Evolutionary conservation across 2,329 filamentous ascomycete genomes (phyloP).

Genomic region (Neonectria punicea): DNA sequence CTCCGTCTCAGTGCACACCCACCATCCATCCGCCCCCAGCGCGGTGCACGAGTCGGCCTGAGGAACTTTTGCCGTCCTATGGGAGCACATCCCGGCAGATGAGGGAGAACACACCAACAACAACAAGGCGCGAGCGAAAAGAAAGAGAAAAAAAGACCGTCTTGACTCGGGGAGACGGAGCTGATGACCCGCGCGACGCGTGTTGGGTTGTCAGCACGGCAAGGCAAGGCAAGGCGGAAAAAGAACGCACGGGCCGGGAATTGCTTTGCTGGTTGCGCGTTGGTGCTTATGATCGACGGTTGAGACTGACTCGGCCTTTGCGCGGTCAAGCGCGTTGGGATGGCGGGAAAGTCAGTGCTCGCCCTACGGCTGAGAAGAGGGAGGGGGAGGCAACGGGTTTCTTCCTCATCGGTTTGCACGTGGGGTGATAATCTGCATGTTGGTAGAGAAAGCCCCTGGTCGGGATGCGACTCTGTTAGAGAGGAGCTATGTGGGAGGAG

Average conservation of each 20-base stretch:
- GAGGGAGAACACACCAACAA: not conserved
- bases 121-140: not conserved
- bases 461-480: slow-evolving; percentile 23
- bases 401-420: slow-evolving; percentile 16
- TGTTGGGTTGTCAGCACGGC: not conserved
- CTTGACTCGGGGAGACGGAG: slow-evolving; percentile 5
- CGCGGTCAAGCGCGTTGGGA: not conserved
- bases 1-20: not conserved
- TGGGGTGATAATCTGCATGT: slow-evolving; percentile 13
- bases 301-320: slow-evolving; percentile 18
- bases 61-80: slow-evolving; percentile 18
- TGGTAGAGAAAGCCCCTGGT: slow-evolving; percentile 18
- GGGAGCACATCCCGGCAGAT: slow-evolving; percentile 5
- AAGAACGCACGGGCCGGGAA: slow-evolving; percentile 13
- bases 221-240: no score
- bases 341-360: no score
- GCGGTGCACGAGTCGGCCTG: not conserved
- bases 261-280: slow-evolving; percentile 3
- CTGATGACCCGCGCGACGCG: not conserved
- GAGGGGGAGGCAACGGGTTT: not conserved
- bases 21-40: not conserved
- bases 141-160: not conserved
- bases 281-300: slow-evolving; percentile 15
- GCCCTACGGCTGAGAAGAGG: not conserved
- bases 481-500: no score